phyloP scores from a whole-genome alignment of 2,329 filamentous ascomycete genomes.

The Chrysoporthe deuterocubensis region DNA sequence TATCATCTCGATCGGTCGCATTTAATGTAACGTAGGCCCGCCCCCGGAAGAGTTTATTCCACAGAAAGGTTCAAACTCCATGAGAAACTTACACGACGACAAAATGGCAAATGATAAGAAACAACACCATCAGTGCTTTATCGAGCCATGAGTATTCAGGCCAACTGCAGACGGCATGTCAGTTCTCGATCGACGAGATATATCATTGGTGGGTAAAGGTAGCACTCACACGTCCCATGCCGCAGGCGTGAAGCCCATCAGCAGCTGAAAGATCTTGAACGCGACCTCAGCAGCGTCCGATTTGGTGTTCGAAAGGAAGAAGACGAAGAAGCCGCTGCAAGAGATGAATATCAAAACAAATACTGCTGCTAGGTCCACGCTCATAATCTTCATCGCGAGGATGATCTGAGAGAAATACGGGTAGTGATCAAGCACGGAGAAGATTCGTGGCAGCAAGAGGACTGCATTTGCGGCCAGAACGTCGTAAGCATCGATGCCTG shows the following conservation, averaged over 20 bases:
- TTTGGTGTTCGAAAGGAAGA: constrained; percentile 78
- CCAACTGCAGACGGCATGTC: constrained; percentile 53
- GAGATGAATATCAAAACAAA: constrained; percentile 82
- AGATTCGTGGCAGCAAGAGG: constrained; percentile 85
- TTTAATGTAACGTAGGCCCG: background rate
- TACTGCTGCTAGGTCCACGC: constrained; percentile 83
- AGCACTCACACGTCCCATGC: constrained; percentile 80
- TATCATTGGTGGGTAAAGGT: background rate
- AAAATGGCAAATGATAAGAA: constrained; percentile 94
- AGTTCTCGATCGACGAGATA: background rate
- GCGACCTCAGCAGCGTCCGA: constrained; percentile 76
- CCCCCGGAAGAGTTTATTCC: background rate
- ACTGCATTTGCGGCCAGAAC: constrained; percentile 92
- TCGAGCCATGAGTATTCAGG: constrained; percentile 77
- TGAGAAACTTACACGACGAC: constrained; percentile 69
- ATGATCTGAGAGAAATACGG: constrained; percentile 94
- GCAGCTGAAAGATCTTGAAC: constrained; percentile 88
- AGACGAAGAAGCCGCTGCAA: constrained; percentile 94
- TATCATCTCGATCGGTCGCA: background rate
- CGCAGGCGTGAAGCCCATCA: constrained; percentile 95
- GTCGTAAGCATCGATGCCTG: constrained; percentile 86
- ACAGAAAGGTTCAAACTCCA: constrained; percentile 11
- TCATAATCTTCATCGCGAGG: constrained; percentile 94
- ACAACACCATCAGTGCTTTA: constrained; percentile 74
- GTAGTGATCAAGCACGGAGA: constrained; percentile 92